These are phyloP conservation scores for Hanseniaspora sp. DNA, from an alignment of 1,139 yeast species.

Conservation along the genomic window DNA sequence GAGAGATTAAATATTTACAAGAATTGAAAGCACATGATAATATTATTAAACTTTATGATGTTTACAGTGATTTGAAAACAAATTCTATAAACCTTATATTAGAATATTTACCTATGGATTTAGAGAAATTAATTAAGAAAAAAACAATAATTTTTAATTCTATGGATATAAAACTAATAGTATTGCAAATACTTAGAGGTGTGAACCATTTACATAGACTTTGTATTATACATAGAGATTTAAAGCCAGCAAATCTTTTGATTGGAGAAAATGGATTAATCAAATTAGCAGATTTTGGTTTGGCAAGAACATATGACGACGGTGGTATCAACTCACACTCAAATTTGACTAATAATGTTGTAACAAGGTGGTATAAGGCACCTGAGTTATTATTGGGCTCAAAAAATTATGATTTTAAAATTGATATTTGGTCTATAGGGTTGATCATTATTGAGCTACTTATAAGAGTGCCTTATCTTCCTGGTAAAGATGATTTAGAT, in stretches of 20 bases:
- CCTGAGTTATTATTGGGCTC: constrained; percentile 89
- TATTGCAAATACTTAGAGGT: constrained; percentile 86
- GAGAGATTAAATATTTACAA: constrained; percentile 88
- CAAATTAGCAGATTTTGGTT: constrained; percentile 93
- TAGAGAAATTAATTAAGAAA: constrained; percentile 83
- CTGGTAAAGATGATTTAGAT: constrained; percentile 82
- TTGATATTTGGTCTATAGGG: constrained; percentile 93
- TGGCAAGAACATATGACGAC: constrained; percentile 75
- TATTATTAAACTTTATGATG: constrained; percentile 79
- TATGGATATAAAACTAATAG: constrained; percentile 87
- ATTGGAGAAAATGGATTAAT: constrained; percentile 77
- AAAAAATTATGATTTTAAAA: constrained; percentile 72
- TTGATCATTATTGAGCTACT: constrained; percentile 91
- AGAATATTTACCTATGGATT: constrained; percentile 83
- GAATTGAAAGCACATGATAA: constrained; percentile 65
- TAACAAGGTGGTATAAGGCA: constrained; percentile 93
- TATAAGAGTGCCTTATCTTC: constrained; percentile 87
- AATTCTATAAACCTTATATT: constrained; percentile 73
- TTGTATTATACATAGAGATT: constrained; percentile 78
- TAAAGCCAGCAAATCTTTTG: constrained; percentile 71
- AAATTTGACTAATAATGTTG: constrained; percentile 76
- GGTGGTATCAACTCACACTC: constrained; percentile 15
- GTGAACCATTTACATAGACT: constrained; percentile 91
- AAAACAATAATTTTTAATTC: constrained; percentile 64
- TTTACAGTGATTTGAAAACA: constrained; percentile 46